Percentiles rank a stretch among this genome's conserved stretches.
These are phyloP conservation scores for Cichorium intybus DNA, from an alignment of 140 eudicot species.

Conservation along the genomic window DNA sequence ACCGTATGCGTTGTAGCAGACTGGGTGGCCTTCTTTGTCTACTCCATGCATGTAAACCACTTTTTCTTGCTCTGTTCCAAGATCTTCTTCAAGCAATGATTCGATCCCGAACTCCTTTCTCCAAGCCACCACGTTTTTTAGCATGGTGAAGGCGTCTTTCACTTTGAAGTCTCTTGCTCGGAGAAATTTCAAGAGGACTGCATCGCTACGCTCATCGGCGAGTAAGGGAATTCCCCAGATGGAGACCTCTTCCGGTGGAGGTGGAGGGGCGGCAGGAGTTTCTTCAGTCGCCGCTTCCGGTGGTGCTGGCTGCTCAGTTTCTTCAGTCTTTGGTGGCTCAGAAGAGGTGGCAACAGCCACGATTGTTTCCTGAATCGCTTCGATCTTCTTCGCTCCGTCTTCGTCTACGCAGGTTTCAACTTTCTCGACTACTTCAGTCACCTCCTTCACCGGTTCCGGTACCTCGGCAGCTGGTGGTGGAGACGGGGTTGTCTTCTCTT, in stretches of 20 bases:
- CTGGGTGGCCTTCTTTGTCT: slow-evolving; percentile 93
- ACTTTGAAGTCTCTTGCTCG: slow-evolving; percentile 91
- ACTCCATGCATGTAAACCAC: slow-evolving; percentile 76
- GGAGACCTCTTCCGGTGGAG: slow-evolving; percentile 66
- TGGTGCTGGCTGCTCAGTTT: slow-evolving; percentile 15
- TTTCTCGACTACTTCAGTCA: slow-evolving; percentile 41
- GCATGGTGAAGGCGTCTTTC: slow-evolving; percentile 75
- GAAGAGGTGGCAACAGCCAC: slow-evolving; percentile 42
- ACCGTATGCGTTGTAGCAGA: slow-evolving; percentile 84
- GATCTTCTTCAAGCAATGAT: slow-evolving; percentile 50
- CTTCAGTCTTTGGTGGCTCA: slow-evolving; percentile 18
- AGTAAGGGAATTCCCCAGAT: slow-evolving; percentile 79
- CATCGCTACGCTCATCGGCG: slow-evolving; percentile 73
- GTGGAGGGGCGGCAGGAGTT: slow-evolving; percentile 33
- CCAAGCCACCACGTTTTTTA: slow-evolving; percentile 78
- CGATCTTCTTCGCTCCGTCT: slow-evolving; percentile 51
- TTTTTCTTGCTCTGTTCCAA: slow-evolving; percentile 63
- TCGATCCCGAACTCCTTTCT: slow-evolving; percentile 81
- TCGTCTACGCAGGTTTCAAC: slow-evolving; percentile 32
- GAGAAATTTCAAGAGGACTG: slow-evolving; percentile 67
- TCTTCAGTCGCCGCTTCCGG: slow-evolving; percentile 12
- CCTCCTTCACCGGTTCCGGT: slow-evolving; percentile 34
- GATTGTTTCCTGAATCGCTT: slow-evolving; percentile 66
- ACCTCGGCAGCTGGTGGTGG: slow-evolving; percentile 27
- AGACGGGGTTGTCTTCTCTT: slow-evolving; percentile 21